These are phyloP conservation scores for Penstemon eatonii DNA, from an alignment of 257 asterid genomes.

Conservation along the genomic window DNA sequence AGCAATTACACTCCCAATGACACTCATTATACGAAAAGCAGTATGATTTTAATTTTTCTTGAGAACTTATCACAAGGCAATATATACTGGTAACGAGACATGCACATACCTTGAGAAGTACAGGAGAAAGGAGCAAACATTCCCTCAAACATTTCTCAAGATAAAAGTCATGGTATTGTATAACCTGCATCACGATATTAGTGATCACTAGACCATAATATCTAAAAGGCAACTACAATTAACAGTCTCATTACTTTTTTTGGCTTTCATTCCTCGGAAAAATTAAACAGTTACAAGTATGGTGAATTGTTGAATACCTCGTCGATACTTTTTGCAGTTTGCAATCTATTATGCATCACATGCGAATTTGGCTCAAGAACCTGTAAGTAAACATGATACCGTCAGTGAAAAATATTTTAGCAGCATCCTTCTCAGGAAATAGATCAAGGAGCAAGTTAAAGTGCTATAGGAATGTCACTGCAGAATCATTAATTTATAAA, in stretches of 20 bases:
- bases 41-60: background rate
- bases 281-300: slow-evolving; percentile 9
- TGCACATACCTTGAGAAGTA: slow-evolving; percentile 77
- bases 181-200: slow-evolving; percentile 57
- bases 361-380: slow-evolving; percentile 99
- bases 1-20: background rate
- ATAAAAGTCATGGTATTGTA: slow-evolving; percentile 86
- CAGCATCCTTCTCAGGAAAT: background rate
- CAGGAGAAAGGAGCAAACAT: slow-evolving; percentile 89
- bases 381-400: slow-evolving; percentile 42
- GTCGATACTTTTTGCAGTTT: slow-evolving; percentile 91
- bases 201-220: slow-evolving; percentile 6
- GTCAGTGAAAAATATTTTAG: background rate
- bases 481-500: slow-evolving; percentile 12
- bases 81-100: slow-evolving; percentile 14
- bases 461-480: slow-evolving; percentile 6
- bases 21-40: background rate
- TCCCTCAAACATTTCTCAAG: slow-evolving; percentile 93
- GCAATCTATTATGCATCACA: slow-evolving; percentile 85
- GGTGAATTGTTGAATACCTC: slow-evolving; percentile 52
- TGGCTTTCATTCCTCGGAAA: slow-evolving; percentile 21
- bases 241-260: background rate
- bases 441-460: background rate
- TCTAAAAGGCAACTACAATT: slow-evolving; percentile 11
- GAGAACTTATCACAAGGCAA: background rate